Base-by-base conservation (phyloP, 148 eudicot species). In the Cornus florida region DNA sequence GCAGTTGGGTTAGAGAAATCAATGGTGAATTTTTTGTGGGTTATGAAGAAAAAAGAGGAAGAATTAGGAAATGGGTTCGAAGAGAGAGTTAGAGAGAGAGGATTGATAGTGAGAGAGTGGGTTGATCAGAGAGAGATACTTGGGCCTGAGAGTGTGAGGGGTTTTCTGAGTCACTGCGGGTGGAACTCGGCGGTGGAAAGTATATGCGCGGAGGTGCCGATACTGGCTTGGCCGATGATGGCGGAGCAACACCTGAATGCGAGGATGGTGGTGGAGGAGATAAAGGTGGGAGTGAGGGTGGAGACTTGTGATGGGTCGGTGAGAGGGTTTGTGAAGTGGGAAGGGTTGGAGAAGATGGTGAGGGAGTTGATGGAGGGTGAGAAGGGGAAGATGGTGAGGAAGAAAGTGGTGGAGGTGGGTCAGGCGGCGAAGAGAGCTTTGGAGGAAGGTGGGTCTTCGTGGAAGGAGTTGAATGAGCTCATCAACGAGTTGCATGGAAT, bases 161-260 rank as follows among this genome's bases (percentile, higher is more conserved):
- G 97, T 6, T 91, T 89, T 79, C 17, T 94, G 56, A 92, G 92
- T 77, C 98, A 94, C 31, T 92, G 97, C 33, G 95, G 98, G 2
- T 90, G 98, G 98, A 94, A 92, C 85, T 94, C 98, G 10, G 86
- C 84, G 5, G 12, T 83, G 19, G 98, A 94, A 75, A 90, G 95
- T 74, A 75, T 90, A 35, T 94, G 92, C 16, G 90, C 92, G 0
- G 80, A 80, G 12, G 92, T 90, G 4, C 95, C 98, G 0, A 87
- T 94, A 31, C 77, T 94, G 28, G 92, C 91, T 0, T 89, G 93
- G 93, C 98, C 97, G 2, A 85, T 91, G 86, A 84, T 91, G 89
- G 98, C 95, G 1, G 98, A 94, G 43, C 93, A 94, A 35, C 91
- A 72, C 16, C 67, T 94, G 71, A 94, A 92, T 43, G 95, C 93